Base-by-base conservation (phyloP, 805 yeast species). In the Priceomyces carsonii region DNA sequence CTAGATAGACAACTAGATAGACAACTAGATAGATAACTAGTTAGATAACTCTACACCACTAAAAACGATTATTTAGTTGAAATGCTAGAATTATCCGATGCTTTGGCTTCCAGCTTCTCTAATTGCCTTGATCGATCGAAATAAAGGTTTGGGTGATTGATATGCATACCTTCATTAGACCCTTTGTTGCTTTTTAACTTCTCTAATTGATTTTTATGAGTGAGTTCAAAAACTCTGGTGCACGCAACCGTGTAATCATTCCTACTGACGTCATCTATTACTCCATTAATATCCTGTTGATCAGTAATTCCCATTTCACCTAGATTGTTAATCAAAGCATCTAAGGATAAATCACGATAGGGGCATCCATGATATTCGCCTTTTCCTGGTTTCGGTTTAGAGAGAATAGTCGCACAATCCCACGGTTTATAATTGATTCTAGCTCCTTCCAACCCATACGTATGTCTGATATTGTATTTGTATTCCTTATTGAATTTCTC, bases 291-390 rank as follows among this genome's bases (percentile, higher is more conserved):
- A 26, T 77, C 73, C 16, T 61, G 65, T 53, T 73, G 73, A 39
- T 84, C 86, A 7, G 58, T 67, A 32, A 87, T 63, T 1, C 90
- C 91, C 79, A 86, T 75, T 14, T 68, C 73, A 26, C 66, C 61
- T 44, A 93, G 66, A 41, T 77, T 76, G 3, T 50, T 45, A 5
- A 74, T 68, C 32, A 93, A 66, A 35, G 75, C 72, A 29, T 86
- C 95, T n/a, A 75, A 55, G 8, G 75, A 69, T 50, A 85, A 66
- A 50, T 85, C 91, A 36, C 95, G 69, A 61, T 85, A 93, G 4
- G 98, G 97, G 60, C 98, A 91, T 2, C 99, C 99, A 55, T 91
- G 96, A 40, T 66, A 75, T 47, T 90, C 95, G 26, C 71, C 73
- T 31, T 73, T 69, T 29, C 70, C 63, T 0, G 95, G 89, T 44